Base-by-base conservation (phyloP, 148 eudicot genomes). In the Oxyria digyna region DNA sequence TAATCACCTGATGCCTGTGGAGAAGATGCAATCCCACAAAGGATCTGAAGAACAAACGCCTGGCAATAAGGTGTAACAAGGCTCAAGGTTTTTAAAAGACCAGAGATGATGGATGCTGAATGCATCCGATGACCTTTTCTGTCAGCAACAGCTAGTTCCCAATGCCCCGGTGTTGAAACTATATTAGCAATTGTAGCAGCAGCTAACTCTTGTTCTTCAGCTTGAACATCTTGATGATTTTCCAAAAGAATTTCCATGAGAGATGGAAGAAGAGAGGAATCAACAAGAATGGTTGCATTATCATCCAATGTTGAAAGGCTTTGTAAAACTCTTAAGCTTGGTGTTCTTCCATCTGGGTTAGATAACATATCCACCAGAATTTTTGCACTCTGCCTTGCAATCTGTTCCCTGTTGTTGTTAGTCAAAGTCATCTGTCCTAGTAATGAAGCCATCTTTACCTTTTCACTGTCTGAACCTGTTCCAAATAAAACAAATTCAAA, bases 81-180 rank as follows among this genome's bases (percentile, higher is more conserved):
- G 72, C 83, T 65, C 69, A 87, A 69, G 38, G 80, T 71, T 29
- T 65, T 75, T 73, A 87, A 45, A 42, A 84, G 72, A 31, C 72
- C 75, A 69, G 73, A 75, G 54, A 87, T 78, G 70, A 80, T 67
- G 24, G 65, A 24, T 27, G 79, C 68, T 37, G 88, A 87, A 48
- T 80, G 88, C 78, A 87, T 73, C 29, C 73, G 52, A 70, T 82
- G 65, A 50, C 86, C 85, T 38, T 74, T 72, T 57, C 59, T 75
- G 76, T 84, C 78, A 11, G 75, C 84, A 15, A 73, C 80, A 42
- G 88, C 91, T 70, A 87, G 75, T 71, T 87, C 91, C 91, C 91
- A 87, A 18, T 80, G 84, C 45, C 91, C 91, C 2, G 91, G 83
- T 59, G 75, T 84, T 42, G 91, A 77, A 38, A 87, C 91, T 41